Conservation (phyloP, 2,329 filamentous ascomycete genomes). For the Tympanopsis confertula region DNA sequence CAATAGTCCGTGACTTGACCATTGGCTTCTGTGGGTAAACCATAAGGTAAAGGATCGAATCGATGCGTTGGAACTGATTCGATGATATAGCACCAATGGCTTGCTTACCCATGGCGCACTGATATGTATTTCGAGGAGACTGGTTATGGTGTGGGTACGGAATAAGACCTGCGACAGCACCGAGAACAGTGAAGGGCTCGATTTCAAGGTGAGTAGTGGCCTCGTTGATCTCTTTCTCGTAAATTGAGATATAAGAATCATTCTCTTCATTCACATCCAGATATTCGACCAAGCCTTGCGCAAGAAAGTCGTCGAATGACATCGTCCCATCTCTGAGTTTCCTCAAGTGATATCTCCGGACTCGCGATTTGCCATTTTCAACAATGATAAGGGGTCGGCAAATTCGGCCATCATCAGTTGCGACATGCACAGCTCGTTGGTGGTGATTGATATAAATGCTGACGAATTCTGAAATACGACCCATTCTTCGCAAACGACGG, state of each 20-base stretch:
- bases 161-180: constrained; percentile 89
- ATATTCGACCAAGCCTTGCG: constrained; percentile 84
- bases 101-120: constrained; percentile 99
- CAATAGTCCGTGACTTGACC: constrained; percentile 94
- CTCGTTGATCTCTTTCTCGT: constrained; percentile 71
- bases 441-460: constrained; percentile 94
- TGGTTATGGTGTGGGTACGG: constrained; percentile 99
- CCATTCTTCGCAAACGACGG: constrained; percentile 74
- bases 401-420: constrained; percentile 92
- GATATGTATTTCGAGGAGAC: constrained; percentile 95
- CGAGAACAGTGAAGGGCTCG: constrained; percentile 91
- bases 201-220: constrained; percentile 92
- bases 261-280: constrained; percentile 98
- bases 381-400: constrained; percentile 94
- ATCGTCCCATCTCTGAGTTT: constrained; percentile 73
- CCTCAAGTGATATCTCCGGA: constrained; percentile 68
- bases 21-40: constrained; percentile 96
- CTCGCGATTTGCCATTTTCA: constrained; percentile 72
- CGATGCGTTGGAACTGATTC: constrained; percentile 94
- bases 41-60: constrained; percentile 89
- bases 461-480: constrained; percentile 89
- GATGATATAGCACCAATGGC: constrained; percentile 96
- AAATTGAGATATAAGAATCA: constrained; percentile 83
- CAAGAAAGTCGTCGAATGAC: constrained; percentile 89
- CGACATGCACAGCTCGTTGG: constrained; percentile 83